Percentiles rank a stretch among this genome's conserved stretches.
phyloP scores from a whole-genome alignment of 495 filamentous ascomycete species.

The Pseudoneurospora amorphoporcata region DNA sequence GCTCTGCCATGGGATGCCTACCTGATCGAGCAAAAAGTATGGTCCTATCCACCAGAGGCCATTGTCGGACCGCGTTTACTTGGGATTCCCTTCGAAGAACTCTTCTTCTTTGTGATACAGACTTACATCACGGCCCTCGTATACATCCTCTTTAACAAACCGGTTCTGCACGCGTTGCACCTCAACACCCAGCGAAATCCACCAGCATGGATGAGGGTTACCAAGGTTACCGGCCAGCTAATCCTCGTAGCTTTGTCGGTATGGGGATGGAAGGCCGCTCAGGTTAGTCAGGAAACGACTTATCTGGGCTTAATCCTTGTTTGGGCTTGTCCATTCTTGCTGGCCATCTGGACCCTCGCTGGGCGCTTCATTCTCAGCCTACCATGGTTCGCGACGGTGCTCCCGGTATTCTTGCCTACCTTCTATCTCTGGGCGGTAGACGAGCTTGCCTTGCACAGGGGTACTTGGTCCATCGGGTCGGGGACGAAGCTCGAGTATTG shows the following conservation, averaged over 20 bases:
- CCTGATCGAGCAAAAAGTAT: conserved; percentile 49
- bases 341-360: conserved; percentile 50
- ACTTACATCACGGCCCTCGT: conserved; percentile 58
- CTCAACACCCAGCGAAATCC: conserved; percentile 22
- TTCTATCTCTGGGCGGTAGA: conserved; percentile 60
- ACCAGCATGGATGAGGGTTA: conserved; percentile 6
- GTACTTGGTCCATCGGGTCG: conserved; percentile 55
- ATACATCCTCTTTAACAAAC: conserved; percentile 54
- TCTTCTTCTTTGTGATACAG: conserved; percentile 69
- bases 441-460: conserved; percentile 46
- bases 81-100: conserved; percentile 52
- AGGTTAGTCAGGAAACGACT: conserved; percentile 16
- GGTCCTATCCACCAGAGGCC: conserved; percentile 55
- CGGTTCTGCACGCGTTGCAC: conserved; percentile 47
- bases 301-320: conserved; percentile 56
- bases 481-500: conserved; percentile 50
- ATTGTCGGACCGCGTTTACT: conserved; percentile 48
- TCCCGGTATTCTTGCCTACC: conserved; percentile 51
- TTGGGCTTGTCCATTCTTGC: conserved; percentile 55
- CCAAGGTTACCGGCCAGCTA: conserved; percentile 31
- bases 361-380: conserved; percentile 49
- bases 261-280: conserved; percentile 10
- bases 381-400: conserved; percentile 37
- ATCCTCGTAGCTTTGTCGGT: conserved; percentile 27
- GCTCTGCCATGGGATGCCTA: conserved; percentile 67